Evolutionary conservation across 2,329 filamentous ascomycete genomes (phyloP).

Genomic region (Fusarium phyllophilum): DNA sequence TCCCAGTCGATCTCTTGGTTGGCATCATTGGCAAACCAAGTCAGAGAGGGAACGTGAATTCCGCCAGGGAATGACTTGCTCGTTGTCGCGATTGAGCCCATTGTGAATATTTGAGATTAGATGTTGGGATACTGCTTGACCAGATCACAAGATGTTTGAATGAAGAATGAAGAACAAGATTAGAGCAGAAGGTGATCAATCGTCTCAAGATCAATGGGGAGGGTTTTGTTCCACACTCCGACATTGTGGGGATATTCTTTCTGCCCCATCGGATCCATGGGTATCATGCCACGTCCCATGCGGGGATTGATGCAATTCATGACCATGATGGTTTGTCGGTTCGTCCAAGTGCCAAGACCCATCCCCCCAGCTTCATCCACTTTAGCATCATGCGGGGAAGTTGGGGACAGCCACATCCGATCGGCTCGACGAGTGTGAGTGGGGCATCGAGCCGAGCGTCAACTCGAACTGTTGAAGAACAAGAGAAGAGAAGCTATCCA

Average conservation of each 20-base stretch:
- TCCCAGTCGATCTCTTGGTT: conserved; percentile 66
- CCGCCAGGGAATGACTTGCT: conserved; percentile 57
- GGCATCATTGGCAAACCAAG: conserved; percentile 61
- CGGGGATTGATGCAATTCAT: conserved; percentile 1
- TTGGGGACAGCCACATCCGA: conserved; percentile 42
- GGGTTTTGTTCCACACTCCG: conserved; percentile 11
- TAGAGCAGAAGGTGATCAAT: conserved; percentile 2
- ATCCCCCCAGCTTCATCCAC: conserved; percentile 8
- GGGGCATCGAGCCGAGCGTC: conserved; percentile 41
- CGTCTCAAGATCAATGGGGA: conserved; percentile 17
- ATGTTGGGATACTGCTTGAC: background rate
- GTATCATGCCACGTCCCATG: conserved; percentile 28
- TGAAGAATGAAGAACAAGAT: background rate
- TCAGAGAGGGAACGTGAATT: conserved; percentile 67
- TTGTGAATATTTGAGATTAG: conserved; percentile 13
- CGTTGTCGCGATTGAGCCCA: conserved; percentile 45
- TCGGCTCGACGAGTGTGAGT: conserved; percentile 42
- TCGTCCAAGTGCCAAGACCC: conserved; percentile 2
- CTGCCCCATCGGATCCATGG: conserved; percentile 23
- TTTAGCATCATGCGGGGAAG: conserved; percentile 40
- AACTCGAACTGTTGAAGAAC: background rate
- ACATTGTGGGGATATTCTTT: conserved; percentile 17
- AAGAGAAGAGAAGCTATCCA: background rate
- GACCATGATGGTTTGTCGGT: conserved; percentile 3
- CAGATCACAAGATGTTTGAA: background rate